A percentile compares a stretch with the other conserved stretches of the same genome.
Conservation (phyloP, 192 early-diverging fungal genomes). For the Coemansia sp. region DNA sequence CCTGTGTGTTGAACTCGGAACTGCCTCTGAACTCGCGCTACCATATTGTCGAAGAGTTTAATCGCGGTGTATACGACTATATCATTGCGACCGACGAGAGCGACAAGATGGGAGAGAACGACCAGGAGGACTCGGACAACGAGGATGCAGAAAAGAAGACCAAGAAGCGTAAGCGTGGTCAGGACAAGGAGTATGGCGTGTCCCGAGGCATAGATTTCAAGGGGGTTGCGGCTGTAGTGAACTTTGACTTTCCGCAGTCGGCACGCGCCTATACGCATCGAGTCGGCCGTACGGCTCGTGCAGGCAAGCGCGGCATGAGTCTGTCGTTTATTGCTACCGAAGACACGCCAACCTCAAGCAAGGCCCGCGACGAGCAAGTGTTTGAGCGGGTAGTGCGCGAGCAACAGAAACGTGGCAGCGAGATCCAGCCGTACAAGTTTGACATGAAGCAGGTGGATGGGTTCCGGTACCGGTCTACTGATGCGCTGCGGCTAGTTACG, state of each 20-base stretch:
- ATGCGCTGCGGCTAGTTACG: slow-evolving; percentile 82
- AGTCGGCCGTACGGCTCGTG: slow-evolving; percentile 92
- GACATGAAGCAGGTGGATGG: slow-evolving; percentile 87
- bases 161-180: slow-evolving; percentile 50
- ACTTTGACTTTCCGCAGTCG: slow-evolving; percentile 92
- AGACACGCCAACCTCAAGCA: slow-evolving; percentile 35
- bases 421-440: slow-evolving; percentile 77
- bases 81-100: slow-evolving; percentile 94
- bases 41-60: slow-evolving; percentile 97
- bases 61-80: slow-evolving; percentile 92
- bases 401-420: slow-evolving; percentile 54
- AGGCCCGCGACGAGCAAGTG: slow-evolving; percentile 60
- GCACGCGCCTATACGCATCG: slow-evolving; percentile 89
- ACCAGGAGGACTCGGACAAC: slow-evolving; percentile 48
- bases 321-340: slow-evolving; percentile 77
- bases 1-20: slow-evolving; percentile 92
- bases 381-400: slow-evolving; percentile 73
- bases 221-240: slow-evolving; percentile 88
- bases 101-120: slow-evolving; percentile 64
- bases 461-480: slow-evolving; percentile 87
- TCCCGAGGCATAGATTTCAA: slow-evolving; percentile 96
- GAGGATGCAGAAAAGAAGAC: slow-evolving; percentile 13
- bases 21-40: slow-evolving; percentile 87
- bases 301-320: slow-evolving; percentile 83
- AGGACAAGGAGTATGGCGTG: slow-evolving; percentile 90